Percentiles rank a stretch among this genome's conserved stretches.
Conservation (phyloP, 805 yeast genomes). For the Huiozyma naganishii region DNA sequence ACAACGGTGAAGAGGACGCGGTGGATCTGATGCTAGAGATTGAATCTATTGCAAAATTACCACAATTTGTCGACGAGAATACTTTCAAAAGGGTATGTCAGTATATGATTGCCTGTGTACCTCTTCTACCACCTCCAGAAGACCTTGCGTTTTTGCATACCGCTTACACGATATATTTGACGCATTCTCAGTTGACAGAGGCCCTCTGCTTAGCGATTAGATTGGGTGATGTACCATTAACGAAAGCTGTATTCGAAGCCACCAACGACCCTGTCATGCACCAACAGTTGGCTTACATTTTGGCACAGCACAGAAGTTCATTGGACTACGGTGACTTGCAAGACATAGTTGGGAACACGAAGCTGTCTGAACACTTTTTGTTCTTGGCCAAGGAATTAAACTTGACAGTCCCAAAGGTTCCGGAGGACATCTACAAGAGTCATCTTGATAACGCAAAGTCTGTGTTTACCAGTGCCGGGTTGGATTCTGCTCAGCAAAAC, state of each 20-base stretch:
- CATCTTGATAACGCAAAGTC: conserved; percentile 68
- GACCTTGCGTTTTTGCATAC: conserved; percentile 77
- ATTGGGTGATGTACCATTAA: conserved; percentile 70
- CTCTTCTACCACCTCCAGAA: conserved; percentile 89
- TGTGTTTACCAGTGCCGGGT: conserved; percentile 38
- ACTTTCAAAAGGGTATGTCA: conserved; percentile 84
- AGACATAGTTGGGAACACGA: conserved; percentile 72
- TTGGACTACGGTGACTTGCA: conserved; percentile 45
- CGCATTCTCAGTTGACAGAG: conserved; percentile 72
- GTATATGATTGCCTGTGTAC: conserved; percentile 94
- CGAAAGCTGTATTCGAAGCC: conserved; percentile 71
- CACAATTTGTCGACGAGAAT: conserved; percentile 73
- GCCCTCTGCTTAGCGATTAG: conserved; percentile 85
- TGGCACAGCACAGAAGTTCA: conserved; percentile 62
- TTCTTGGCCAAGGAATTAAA: conserved; percentile 82
- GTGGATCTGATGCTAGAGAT: conserved; percentile 86
- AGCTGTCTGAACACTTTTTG: conserved; percentile 65
- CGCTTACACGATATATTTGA: conserved; percentile 74
- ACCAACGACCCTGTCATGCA: conserved; percentile 64
- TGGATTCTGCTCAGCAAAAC: conserved; percentile 91
- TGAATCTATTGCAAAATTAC: conserved; percentile 73
- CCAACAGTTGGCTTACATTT: conserved; percentile 82
- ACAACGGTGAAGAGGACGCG: conserved; percentile 97
- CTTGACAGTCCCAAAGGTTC: conserved; percentile 78
- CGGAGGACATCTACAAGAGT: conserved; percentile 88